Conservation (phyloP, 2,329 filamentous ascomycete species). For the Talaromyces sp. region DNA sequence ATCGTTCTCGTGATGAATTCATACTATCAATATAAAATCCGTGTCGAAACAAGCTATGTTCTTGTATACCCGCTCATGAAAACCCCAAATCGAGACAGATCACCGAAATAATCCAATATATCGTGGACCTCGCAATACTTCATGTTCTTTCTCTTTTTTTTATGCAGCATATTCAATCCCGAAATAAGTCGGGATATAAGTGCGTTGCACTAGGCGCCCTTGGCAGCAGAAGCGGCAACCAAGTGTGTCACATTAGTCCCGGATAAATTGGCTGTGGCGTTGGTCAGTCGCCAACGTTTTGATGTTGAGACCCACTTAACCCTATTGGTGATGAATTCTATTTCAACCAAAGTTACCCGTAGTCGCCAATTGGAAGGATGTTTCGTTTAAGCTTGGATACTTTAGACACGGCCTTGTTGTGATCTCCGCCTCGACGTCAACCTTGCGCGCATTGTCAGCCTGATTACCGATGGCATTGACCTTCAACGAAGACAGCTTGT, state of each 20-base stretch:
- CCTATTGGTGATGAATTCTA: neutral
- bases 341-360: too few relatives aligned
- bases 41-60: neutral
- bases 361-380: too few relatives aligned
- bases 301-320: neutral
- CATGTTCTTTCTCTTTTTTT: neutral
- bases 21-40: neutral
- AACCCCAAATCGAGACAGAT: neutral
- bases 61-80: neutral
- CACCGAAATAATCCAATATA: neutral
- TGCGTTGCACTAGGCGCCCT: conserved; percentile 4
- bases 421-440: too few relatives aligned
- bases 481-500: too few relatives aligned
- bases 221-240: conserved; percentile 1
- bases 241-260: conserved; percentile 1
- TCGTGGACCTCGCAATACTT: neutral
- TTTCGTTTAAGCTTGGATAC: too few relatives aligned
- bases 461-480: too few relatives aligned
- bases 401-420: too few relatives aligned
- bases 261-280: conserved; percentile 4
- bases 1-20: neutral
- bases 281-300: neutral
- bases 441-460: too few relatives aligned
- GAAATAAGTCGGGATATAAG: neutral
- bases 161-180: neutral